These are phyloP conservation scores for Paspalum notatum DNA, from an alignment of 176 grass and related monocot genomes.

Conservation along the genomic window DNA sequence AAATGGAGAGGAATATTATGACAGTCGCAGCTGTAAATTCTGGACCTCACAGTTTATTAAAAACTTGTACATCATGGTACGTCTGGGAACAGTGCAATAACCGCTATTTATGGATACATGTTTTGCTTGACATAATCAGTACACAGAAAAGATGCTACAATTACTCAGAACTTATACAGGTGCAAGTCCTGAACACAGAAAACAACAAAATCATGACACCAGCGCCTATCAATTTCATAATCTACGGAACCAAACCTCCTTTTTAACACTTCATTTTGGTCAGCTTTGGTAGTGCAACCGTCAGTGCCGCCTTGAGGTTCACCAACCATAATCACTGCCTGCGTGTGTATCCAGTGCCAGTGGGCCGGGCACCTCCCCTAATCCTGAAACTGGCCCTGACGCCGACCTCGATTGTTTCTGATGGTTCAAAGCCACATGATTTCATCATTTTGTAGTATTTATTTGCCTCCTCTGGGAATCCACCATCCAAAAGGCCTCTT, in stretches of 20 bases:
- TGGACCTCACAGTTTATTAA: no score
- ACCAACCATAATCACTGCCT: conserved; percentile 7
- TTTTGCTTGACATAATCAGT: conserved; percentile 29
- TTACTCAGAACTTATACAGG: not conserved
- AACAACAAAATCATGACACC: conserved; percentile 18
- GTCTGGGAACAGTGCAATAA: not conserved
- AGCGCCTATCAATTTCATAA: conserved; percentile 18
- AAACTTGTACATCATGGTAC: not conserved
- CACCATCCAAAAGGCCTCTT: conserved; percentile 55
- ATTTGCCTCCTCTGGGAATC: conserved; percentile 62
- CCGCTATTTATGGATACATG: not conserved
- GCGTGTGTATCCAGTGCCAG: not conserved
- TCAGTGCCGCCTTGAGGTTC: not conserved
- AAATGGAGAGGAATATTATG: no score
- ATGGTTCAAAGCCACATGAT: conserved; percentile 53
- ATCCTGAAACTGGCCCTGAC: conserved; percentile 28
- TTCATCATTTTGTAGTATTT: conserved; percentile 74
- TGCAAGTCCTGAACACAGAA: conserved; percentile 8
- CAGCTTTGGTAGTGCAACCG: not conserved
- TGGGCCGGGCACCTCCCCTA: not conserved
- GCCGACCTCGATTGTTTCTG: conserved; percentile 36
- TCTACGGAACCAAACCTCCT: not conserved
- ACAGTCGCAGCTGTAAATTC: no score
- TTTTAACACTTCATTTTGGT: conserved; percentile 6
- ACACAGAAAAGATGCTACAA: not conserved